These are phyloP conservation scores for Primulina tabacum DNA, from an alignment of 257 asterid genomes.

Conservation along the genomic window DNA sequence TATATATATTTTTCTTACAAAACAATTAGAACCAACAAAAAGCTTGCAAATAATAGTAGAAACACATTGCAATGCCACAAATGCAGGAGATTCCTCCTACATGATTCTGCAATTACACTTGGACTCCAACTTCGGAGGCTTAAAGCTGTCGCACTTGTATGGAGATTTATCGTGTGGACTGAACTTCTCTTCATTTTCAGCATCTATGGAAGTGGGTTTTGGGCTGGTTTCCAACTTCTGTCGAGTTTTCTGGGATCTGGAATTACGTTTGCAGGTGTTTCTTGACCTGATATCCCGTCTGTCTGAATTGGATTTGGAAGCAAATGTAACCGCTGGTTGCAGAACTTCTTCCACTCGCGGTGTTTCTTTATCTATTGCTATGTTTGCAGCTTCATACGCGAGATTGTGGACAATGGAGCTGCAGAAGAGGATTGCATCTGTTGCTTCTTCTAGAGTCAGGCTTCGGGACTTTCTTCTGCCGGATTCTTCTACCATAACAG, in stretches of 20 bases:
- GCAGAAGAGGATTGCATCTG: constrained; percentile 91
- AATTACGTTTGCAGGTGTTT: constrained; percentile 43
- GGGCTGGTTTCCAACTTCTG: constrained; percentile 46
- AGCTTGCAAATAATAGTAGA: constrained; percentile 18
- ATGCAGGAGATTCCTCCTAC: constrained; percentile 38
- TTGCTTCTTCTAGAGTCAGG: constrained; percentile 91
- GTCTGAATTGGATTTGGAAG: constrained; percentile 48
- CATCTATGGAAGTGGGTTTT: constrained; percentile 35
- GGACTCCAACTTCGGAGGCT: constrained; percentile 87
- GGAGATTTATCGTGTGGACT: constrained; percentile 49
- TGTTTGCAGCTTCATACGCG: constrained; percentile 78
- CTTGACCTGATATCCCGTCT: constrained; percentile 52
- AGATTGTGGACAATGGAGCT: constrained; percentile 87
- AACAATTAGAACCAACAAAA: constrained; percentile 48
- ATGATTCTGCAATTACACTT: constrained; percentile 92
- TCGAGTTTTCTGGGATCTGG: constrained; percentile 61
- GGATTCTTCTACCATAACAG: constrained; percentile 45
- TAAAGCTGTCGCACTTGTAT: constrained; percentile 42
- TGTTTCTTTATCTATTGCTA: constrained; percentile 63
- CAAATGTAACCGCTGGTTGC: constrained; percentile 43
- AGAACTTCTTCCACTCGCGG: constrained; percentile 36
- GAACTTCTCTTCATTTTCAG: constrained; percentile 38
- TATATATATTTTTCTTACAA: constrained; percentile 34
- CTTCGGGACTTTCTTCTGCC: constrained; percentile 48
- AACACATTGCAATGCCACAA: constrained; percentile 7